phyloP scores from a whole-genome alignment of 2,329 filamentous ascomycete species.

The Trichothecium roseum region DNA sequence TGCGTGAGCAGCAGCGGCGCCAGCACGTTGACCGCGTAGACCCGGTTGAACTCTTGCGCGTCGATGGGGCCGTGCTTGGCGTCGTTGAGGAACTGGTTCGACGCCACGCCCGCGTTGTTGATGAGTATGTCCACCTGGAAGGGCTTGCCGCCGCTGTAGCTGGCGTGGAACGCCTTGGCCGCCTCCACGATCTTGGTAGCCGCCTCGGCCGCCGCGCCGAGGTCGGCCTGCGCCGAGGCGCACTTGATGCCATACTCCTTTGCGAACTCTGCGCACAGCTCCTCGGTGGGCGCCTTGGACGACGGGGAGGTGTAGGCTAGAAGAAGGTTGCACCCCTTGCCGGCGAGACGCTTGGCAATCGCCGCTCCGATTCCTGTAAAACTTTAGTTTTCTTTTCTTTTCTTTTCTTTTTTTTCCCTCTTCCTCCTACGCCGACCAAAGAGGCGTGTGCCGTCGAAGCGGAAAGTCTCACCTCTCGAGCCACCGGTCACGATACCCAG shows the following conservation, averaged over 20 bases:
- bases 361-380: constrained; percentile 47
- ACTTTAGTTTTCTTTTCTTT: too few species aligned
- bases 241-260: constrained; percentile 25
- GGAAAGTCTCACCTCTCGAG: constrained; percentile 52
- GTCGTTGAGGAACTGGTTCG: constrained; percentile 55
- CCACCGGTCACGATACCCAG: constrained; percentile 71
- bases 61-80: constrained; percentile 39
- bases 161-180: constrained; percentile 3
- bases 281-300: constrained; percentile 34
- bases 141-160: constrained; percentile 1
- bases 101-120: constrained; percentile 71
- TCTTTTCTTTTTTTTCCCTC: too few species aligned
- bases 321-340: constrained; percentile 49
- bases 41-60: constrained; percentile 54
- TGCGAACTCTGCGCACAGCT: constrained; percentile 31
- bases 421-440: too few species aligned
- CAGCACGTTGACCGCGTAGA: constrained; percentile 73
- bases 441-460: constrained; percentile 13
- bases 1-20: constrained; percentile 72
- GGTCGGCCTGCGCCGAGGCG: constrained; percentile 17
- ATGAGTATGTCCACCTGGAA: constrained; percentile 64
- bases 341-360: constrained; percentile 45
- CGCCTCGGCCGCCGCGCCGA: constrained; percentile 14
- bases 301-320: constrained; percentile 49
- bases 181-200: constrained; percentile 17